phyloP scores from a whole-genome alignment of 768 basidiomycete species.

The Podaxis rugospora region DNA sequence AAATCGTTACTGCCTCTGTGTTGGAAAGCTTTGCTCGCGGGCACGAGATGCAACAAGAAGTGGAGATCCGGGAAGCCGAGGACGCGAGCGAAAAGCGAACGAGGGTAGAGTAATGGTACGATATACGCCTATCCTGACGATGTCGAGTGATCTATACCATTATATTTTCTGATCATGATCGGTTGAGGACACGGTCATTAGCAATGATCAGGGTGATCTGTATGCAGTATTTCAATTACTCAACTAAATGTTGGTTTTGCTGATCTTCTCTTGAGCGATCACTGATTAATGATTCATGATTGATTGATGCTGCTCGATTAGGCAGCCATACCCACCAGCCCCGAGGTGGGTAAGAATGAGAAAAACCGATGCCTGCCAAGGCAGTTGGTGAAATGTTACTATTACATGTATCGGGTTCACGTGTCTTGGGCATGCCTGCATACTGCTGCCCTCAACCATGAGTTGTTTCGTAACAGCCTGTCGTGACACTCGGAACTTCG shows the following conservation, averaged over 20 bases:
- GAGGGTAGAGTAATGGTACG: constrained; percentile 22
- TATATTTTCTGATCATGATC: constrained; percentile 12
- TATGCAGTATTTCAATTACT: constrained; percentile 14
- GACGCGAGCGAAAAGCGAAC: constrained; percentile 25
- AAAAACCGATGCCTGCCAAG: neutral
- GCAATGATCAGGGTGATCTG: constrained; percentile 8
- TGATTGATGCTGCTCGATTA: constrained; percentile 1
- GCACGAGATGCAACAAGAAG: constrained; percentile 37
- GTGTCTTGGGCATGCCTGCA: neutral
- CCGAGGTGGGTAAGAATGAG: neutral
- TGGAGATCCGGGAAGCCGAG: constrained; percentile 18
- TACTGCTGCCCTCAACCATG: neutral
- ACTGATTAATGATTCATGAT: constrained; percentile 6
- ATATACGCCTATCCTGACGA: neutral
- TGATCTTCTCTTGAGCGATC: constrained; percentile 9
- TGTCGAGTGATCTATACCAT: constrained; percentile 3
- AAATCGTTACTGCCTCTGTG: constrained; percentile 61
- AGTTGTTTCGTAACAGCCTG: neutral
- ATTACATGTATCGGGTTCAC: neutral
- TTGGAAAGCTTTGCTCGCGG: constrained; percentile 63
- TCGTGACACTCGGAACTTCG: neutral
- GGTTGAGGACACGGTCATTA: constrained; percentile 1
- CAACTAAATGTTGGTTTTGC: neutral
- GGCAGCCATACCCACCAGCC: neutral
- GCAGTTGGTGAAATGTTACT: neutral